phyloP scores from a whole-genome alignment of 345 rosid species.

The Hibiscus syriacus region DNA sequence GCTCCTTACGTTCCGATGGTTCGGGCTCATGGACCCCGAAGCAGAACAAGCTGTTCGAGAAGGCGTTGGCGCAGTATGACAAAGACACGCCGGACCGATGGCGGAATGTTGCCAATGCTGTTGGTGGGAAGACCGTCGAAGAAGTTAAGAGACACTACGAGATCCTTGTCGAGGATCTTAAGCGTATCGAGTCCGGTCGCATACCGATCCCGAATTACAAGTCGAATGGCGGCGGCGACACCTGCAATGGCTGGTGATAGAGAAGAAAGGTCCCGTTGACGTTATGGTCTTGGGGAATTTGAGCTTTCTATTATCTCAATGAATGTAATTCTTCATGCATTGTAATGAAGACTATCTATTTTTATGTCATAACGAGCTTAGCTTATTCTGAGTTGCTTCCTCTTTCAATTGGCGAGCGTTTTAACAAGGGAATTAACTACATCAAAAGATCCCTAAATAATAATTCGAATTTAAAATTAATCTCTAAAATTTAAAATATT shows the following conservation, averaged over 20 bases:
- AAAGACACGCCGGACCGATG: conserved; percentile 53
- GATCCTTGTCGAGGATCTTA: conserved; percentile 38
- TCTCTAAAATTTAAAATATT: no score
- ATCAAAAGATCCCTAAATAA: no score
- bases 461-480: no score
- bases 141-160: conserved; percentile 45
- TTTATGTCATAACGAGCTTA: not conserved
- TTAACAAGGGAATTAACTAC: no score
- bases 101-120: conserved; percentile 45
- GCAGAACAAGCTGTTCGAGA: conserved; percentile 48
- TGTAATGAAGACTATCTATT: conserved; percentile 7
- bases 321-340: conserved; percentile 1
- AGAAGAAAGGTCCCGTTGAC: conserved; percentile 12
- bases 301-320: conserved; percentile 1
- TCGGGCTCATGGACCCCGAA: conserved; percentile 36
- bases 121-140: conserved; percentile 42
- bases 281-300: no score
- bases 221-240: not conserved
- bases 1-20: conserved; percentile 20
- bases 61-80: conserved; percentile 42
- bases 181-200: conserved; percentile 42
- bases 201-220: conserved; percentile 45
- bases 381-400: no score
- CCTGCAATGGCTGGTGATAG: conserved; percentile 3
- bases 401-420: no score